Percentiles rank a stretch among this genome's conserved stretches.
phyloP scores from a whole-genome alignment of 2,329 filamentous ascomycete species.

The Fusarium chuoi region DNA sequence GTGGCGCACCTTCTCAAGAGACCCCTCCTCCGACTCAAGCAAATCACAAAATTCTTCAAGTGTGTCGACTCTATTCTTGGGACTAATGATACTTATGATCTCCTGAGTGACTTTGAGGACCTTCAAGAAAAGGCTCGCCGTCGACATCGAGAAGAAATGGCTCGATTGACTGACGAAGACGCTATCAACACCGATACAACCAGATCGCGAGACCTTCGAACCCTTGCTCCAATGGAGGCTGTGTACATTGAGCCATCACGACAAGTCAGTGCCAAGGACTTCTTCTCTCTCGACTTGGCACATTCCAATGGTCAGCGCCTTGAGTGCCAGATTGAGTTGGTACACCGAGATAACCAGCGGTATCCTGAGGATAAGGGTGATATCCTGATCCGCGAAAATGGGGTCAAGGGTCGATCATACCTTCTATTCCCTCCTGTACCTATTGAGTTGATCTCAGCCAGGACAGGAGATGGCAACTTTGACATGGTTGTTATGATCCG shows the following conservation, averaged over 20 bases:
- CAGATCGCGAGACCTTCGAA: slow-evolving; percentile 81
- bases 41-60: slow-evolving; percentile 85
- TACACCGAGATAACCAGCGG: slow-evolving; percentile 83
- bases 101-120: slow-evolving; percentile 68
- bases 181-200: slow-evolving; percentile 85
- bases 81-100: slow-evolving; percentile 57
- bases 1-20: slow-evolving; percentile 93
- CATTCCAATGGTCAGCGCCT: slow-evolving; percentile 93
- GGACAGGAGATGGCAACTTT: slow-evolving; percentile 74
- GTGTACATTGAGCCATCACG: slow-evolving; percentile 79
- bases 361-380: slow-evolving; percentile 77
- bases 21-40: slow-evolving; percentile 87
- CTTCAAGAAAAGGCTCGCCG: slow-evolving; percentile 82
- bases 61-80: slow-evolving; percentile 67
- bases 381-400: slow-evolving; percentile 92
- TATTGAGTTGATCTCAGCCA: slow-evolving; percentile 78
- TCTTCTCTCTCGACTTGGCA: slow-evolving; percentile 84
- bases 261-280: slow-evolving; percentile 89
- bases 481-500: slow-evolving; percentile 90
- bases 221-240: slow-evolving; percentile 74
- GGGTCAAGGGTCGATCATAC: slow-evolving; percentile 76
- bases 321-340: slow-evolving; percentile 87
- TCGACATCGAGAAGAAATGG: slow-evolving; percentile 70
- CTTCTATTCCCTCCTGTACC: slow-evolving; percentile 92
- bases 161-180: slow-evolving; percentile 83